Evolutionary conservation across 176 grass and related monocot species (phyloP).

Genomic region (Pharus latifolius): DNA sequence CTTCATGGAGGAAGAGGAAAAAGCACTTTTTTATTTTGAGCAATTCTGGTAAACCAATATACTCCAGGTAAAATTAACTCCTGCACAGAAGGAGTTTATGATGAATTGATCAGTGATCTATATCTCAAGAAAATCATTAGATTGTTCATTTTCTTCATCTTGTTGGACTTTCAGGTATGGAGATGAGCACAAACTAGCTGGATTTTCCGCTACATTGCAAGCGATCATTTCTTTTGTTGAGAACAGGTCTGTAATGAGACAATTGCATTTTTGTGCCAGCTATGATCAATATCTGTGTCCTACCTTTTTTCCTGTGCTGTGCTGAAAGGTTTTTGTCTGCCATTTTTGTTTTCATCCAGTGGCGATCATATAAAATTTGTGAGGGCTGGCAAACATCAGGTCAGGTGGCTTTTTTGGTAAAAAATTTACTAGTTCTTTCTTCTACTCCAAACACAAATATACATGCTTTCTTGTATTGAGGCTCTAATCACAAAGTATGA

Average conservation of each 20-base stretch:
- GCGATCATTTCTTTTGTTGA: slow-evolving; percentile 96
- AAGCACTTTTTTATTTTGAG: slow-evolving; percentile 96
- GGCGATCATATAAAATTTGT: slow-evolving; percentile 92
- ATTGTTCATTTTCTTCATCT: not conserved
- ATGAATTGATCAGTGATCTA: not conserved
- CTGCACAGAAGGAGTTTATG: not conserved
- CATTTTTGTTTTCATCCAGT: slow-evolving; percentile 25
- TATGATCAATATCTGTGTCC: not conserved
- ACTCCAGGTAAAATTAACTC: slow-evolving; percentile 56
- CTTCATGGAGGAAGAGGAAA: slow-evolving; percentile 95
- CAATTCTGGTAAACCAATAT: slow-evolving; percentile 95
- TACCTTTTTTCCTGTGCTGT: not conserved
- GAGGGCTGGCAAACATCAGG: slow-evolving; percentile 92
- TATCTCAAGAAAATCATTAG: slow-evolving; percentile 5
- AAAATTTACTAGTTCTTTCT: not conserved
- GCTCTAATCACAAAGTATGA: not conserved
- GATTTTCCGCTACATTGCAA: slow-evolving; percentile 94
- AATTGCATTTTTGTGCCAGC: not conserved
- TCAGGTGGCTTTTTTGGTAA: slow-evolving; percentile 5
- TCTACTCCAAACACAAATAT: not conserved
- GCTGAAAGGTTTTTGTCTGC: not conserved
- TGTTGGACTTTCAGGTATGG: slow-evolving; percentile 59
- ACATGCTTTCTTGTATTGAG: not conserved
- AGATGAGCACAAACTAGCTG: slow-evolving; percentile 96
- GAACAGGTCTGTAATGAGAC: slow-evolving; percentile 46